Conservation (phyloP, 2,329 filamentous ascomycete genomes). For the Colletotrichum sp. region DNA sequence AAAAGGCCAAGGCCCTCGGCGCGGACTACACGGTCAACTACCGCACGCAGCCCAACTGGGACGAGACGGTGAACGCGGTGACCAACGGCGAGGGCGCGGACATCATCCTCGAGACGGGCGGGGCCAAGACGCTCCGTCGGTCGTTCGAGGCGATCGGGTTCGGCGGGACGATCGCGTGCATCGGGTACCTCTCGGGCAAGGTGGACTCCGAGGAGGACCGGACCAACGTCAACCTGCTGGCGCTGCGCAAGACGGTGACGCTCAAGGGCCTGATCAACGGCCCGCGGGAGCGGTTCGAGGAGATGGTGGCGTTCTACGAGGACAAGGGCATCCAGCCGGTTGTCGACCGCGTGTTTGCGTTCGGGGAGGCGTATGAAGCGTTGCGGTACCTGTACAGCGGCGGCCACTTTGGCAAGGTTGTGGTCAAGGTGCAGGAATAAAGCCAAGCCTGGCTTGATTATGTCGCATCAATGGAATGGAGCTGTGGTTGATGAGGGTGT, state of each 20-base stretch:
- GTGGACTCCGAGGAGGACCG: slow-evolving; percentile 58
- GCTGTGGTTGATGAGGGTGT: neutral
- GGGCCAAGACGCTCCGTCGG: slow-evolving; percentile 53
- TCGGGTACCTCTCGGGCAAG: slow-evolving; percentile 56
- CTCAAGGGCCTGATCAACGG: slow-evolving; percentile 65
- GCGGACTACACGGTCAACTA: slow-evolving; percentile 60
- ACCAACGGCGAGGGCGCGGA: slow-evolving; percentile 53
- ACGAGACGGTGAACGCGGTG: slow-evolving; percentile 48
- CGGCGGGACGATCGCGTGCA: slow-evolving; percentile 57
- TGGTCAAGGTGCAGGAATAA: slow-evolving; percentile 44
- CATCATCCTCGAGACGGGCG: slow-evolving; percentile 60
- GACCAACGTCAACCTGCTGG: slow-evolving; percentile 63
- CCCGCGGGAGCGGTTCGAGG: slow-evolving; percentile 55
- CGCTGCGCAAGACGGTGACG: slow-evolving; percentile 49
- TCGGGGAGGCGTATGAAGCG: slow-evolving; percentile 52
- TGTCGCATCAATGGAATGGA: neutral
- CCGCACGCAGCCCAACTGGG: slow-evolving; percentile 55
- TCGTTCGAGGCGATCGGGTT: slow-evolving; percentile 58
- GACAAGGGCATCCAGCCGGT: slow-evolving; percentile 49
- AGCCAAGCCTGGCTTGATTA: neutral
- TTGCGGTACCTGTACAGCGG: slow-evolving; percentile 56
- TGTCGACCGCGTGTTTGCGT: slow-evolving; percentile 50
- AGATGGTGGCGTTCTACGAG: slow-evolving; percentile 55
- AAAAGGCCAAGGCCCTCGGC: slow-evolving; percentile 50
- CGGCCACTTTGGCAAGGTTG: slow-evolving; percentile 63